phyloP scores from a whole-genome alignment of 345 rosid genomes.

The Syzygium jambos region DNA sequence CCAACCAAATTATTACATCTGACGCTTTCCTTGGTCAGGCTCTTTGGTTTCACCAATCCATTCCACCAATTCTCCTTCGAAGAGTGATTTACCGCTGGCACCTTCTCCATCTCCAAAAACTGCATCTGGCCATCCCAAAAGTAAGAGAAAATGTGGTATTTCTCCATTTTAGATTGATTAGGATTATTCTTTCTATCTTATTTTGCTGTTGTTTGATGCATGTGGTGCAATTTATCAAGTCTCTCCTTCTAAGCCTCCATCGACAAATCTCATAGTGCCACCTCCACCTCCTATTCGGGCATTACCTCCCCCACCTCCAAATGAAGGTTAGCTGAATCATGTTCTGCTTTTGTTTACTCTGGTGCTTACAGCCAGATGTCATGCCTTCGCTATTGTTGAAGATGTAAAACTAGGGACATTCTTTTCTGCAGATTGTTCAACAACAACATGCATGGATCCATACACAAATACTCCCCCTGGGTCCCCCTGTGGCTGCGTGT shows the following conservation, averaged over 20 bases:
- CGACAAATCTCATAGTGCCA: constrained; percentile 50
- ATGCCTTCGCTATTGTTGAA: not conserved
- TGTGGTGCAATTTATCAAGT: constrained; percentile 10
- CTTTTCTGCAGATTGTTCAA: constrained; percentile 57
- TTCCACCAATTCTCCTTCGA: constrained; percentile 23
- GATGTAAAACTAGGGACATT: constrained; percentile 9
- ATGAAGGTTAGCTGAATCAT: constrained; percentile 46
- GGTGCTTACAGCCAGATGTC: not conserved
- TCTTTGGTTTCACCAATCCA: constrained; percentile 31
- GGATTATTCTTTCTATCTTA: constrained; percentile 1
- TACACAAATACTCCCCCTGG: constrained; percentile 91
- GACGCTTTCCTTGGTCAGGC: not conserved
- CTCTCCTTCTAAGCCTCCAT: constrained; percentile 32
- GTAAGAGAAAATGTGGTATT: constrained; percentile 10
- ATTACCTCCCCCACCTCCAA: constrained; percentile 96
- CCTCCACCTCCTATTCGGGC: constrained; percentile 49
- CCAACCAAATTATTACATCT: not conserved
- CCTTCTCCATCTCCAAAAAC: constrained; percentile 49
- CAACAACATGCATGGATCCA: constrained; percentile 68
- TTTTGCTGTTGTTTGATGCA: constrained; percentile 22
- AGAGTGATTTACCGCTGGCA: constrained; percentile 20
- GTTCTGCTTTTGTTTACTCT: not conserved
- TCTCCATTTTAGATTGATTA: not conserved
- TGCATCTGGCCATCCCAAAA: constrained; percentile 27
- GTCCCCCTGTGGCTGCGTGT: constrained; percentile 86